phyloP scores from a whole-genome alignment of 306 rosid species.

The Senna siamea region DNA sequence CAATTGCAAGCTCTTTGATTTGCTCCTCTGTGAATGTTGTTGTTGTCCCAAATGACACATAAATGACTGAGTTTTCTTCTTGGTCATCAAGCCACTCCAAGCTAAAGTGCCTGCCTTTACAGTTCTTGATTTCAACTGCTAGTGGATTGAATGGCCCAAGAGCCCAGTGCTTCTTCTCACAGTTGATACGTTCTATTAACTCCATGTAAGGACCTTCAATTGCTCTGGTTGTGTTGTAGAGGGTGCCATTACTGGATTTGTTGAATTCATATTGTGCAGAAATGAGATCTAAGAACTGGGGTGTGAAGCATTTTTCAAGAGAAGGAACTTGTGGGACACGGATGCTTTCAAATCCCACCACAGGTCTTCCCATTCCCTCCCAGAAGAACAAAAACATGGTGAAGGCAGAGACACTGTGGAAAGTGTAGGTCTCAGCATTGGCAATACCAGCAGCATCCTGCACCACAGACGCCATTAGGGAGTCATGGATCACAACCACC shows the following conservation, averaged over 20 bases:
- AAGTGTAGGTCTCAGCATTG: not conserved
- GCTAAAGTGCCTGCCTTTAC: not conserved
- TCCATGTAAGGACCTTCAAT: slow-evolving; percentile 3
- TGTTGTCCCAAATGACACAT: slow-evolving; percentile 8
- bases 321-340: not conserved
- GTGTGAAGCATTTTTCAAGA: not conserved
- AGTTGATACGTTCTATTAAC: not conserved
- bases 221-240: slow-evolving; percentile 4
- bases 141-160: slow-evolving; percentile 1
- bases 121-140: not conserved
- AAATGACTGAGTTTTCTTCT: not conserved
- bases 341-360: not conserved
- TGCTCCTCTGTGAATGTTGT: not conserved
- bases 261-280: not conserved
- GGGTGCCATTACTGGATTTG: not conserved
- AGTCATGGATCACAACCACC: not conserved
- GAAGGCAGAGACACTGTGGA: slow-evolving; percentile 6
- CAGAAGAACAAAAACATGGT: slow-evolving; percentile 3
- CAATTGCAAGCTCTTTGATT: not conserved
- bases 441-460: not conserved
- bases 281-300: not conserved
- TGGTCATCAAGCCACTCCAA: slow-evolving; percentile 6
- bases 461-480: not conserved
- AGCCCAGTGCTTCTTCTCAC: not conserved
- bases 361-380: slow-evolving; percentile 14